phyloP scores from a whole-genome alignment of 495 filamentous ascomycete species.

The Entonaema liquescens region DNA sequence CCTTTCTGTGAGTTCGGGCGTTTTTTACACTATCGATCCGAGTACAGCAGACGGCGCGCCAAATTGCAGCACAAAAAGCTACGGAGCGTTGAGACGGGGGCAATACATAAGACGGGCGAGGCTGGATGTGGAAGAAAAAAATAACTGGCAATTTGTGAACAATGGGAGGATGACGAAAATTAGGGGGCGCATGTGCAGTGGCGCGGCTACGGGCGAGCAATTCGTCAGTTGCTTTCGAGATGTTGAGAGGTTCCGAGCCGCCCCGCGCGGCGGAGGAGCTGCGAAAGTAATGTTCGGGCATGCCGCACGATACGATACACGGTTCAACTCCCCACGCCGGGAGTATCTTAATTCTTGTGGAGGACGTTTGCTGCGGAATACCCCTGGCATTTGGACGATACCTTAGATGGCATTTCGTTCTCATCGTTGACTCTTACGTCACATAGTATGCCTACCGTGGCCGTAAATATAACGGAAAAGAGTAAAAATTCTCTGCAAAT shows the following conservation, averaged over 20 bases:
- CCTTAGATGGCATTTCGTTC: slow-evolving; percentile 33
- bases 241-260: slow-evolving; percentile 13
- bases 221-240: slow-evolving; percentile 31
- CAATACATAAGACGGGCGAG: slow-evolving; percentile 36
- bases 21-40: slow-evolving; percentile 39
- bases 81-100: slow-evolving; percentile 10
- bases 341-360: slow-evolving; percentile 43
- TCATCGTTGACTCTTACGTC: slow-evolving; percentile 16
- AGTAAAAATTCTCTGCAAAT: slow-evolving; percentile 38
- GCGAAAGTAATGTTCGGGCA: slow-evolving; percentile 30
- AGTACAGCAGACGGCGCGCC: slow-evolving; percentile 31
- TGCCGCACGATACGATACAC: slow-evolving; percentile 40
- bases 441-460: slow-evolving; percentile 35
- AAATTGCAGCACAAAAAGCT: slow-evolving; percentile 29
- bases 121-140: slow-evolving; percentile 32
- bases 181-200: slow-evolving; percentile 18
- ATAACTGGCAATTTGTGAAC: slow-evolving; percentile 43
- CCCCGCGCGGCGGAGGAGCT: slow-evolving; percentile 27
- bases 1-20: slow-evolving; percentile 43
- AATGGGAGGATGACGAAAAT: slow-evolving; percentile 28
- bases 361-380: slow-evolving; percentile 37
- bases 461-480: slow-evolving; percentile 43
- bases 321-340: slow-evolving; percentile 25
- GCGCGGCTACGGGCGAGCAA: slow-evolving; percentile 15
- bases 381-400: slow-evolving; percentile 30